Conservation (phyloP, 1,284 basidiomycete genomes). For the Tilletia caries region DNA sequence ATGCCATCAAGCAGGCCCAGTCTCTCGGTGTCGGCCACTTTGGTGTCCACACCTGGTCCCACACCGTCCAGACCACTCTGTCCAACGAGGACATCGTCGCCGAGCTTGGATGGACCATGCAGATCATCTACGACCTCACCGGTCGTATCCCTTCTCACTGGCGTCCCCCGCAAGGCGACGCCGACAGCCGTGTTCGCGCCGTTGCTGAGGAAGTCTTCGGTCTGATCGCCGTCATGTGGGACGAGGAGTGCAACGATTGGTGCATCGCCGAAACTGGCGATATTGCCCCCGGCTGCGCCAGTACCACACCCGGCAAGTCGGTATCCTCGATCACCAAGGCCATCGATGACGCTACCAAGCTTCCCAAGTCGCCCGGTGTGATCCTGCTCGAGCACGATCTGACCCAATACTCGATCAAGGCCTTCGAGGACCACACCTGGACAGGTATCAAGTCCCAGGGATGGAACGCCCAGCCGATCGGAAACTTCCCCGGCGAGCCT, state of each 20-base stretch:
- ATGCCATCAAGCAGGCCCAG: slow-evolving; percentile 20
- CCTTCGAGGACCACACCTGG: slow-evolving; percentile 32
- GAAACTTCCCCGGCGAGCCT: slow-evolving; percentile 32
- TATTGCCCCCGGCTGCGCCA: slow-evolving; percentile 26
- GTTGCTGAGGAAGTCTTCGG: slow-evolving; percentile 63
- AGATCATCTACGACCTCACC: slow-evolving; percentile 75
- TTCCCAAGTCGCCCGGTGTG: slow-evolving; percentile 31
- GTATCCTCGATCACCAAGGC: slow-evolving; percentile 23
- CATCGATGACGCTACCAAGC: slow-evolving; percentile 27
- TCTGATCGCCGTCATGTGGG: slow-evolving; percentile 71
- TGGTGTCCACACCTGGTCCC: slow-evolving; percentile 35
- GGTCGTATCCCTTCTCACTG: slow-evolving; percentile 55
- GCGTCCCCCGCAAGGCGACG: slow-evolving; percentile 46
- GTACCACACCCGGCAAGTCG: slow-evolving; percentile 29
- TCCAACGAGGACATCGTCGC: slow-evolving; percentile 60
- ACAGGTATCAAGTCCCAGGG: slow-evolving; percentile 25
- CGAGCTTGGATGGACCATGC: slow-evolving; percentile 78
- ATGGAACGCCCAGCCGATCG: slow-evolving; percentile 32
- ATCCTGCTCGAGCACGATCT: slow-evolving; percentile 47
- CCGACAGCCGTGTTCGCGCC: slow-evolving; percentile 58
- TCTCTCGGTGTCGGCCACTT: slow-evolving; percentile 31
- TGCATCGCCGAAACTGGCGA: slow-evolving; percentile 40
- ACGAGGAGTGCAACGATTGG: slow-evolving; percentile 55
- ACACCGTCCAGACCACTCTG: slow-evolving; percentile 15
- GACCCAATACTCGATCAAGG: slow-evolving; percentile 40